Conservation (phyloP, 164 flowering plant species). For the Vitis amurensis region DNA sequence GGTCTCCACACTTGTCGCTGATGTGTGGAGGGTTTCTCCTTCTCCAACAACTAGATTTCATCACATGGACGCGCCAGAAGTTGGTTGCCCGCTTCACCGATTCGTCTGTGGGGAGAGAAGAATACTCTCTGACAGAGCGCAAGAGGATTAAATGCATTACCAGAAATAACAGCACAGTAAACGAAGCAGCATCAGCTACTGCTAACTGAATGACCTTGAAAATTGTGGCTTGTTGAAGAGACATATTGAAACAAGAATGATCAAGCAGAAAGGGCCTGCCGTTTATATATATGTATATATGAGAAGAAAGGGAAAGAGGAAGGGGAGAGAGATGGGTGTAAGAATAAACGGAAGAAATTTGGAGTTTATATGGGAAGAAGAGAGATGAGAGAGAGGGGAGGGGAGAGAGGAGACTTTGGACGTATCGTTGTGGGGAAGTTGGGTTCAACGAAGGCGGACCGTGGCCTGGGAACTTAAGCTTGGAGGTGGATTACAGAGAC, state of each 20-base stretch:
- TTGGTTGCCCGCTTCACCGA: slow-evolving; percentile 12
- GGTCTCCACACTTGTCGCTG: slow-evolving; percentile 56
- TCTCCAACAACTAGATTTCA: slow-evolving; percentile 55
- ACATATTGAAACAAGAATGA: too few relatives aligned
- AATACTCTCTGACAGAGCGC: slow-evolving; percentile 15
- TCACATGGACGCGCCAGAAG: slow-evolving; percentile 35
- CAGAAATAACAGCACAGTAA: slow-evolving; percentile 29
- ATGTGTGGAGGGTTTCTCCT: slow-evolving; percentile 56
- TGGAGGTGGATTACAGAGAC: background rate
- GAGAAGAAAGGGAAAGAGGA: background rate
- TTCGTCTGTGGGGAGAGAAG: background rate
- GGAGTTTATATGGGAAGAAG: slow-evolving; percentile 7
- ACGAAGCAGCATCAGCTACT: slow-evolving; percentile 26
- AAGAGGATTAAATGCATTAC: slow-evolving; percentile 24
- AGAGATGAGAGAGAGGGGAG: slow-evolving; percentile 9
- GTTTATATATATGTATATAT: too few relatives aligned
- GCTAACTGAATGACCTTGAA: background rate
- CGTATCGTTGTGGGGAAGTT: background rate
- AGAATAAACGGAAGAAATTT: background rate
- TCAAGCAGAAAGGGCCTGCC: too few relatives aligned
- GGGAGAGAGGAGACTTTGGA: background rate
- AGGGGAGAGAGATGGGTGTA: background rate
- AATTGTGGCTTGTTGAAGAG: background rate
- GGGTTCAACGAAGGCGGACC: slow-evolving; percentile 7
- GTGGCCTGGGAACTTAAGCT: background rate